phyloP scores from a whole-genome alignment of 129 eudicot species.

The Deinandra increscens region DNA sequence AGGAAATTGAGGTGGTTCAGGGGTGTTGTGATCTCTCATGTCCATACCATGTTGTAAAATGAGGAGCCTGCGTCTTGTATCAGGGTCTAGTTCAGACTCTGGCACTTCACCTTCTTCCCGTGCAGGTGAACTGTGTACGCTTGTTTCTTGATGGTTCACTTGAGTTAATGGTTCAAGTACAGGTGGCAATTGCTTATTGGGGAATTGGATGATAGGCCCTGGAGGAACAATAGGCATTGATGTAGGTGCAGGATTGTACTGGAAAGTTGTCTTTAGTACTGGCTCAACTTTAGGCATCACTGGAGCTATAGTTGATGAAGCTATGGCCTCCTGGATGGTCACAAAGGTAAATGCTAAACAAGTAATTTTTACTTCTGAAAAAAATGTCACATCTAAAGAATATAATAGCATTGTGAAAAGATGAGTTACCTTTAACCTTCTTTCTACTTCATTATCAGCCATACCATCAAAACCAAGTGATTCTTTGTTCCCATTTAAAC shows the following conservation, averaged over 20 bases:
- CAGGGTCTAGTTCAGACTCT: slow-evolving; percentile 95
- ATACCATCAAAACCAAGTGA: slow-evolving; percentile 83
- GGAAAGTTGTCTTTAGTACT: slow-evolving; percentile 48
- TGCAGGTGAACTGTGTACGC: slow-evolving; percentile 84
- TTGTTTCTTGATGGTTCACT: slow-evolving; percentile 56
- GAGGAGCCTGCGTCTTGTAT: slow-evolving; percentile 90
- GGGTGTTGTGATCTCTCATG: slow-evolving; percentile 48
- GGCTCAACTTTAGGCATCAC: slow-evolving; percentile 56
- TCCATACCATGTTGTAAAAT: slow-evolving; percentile 96
- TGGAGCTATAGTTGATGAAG: slow-evolving; percentile 54
- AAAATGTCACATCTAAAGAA: not conserved
- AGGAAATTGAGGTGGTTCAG: slow-evolving; percentile 68
- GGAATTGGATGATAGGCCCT: slow-evolving; percentile 46
- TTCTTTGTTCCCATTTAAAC: slow-evolving; percentile 64
- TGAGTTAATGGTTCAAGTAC: slow-evolving; percentile 51
- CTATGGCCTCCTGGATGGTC: slow-evolving; percentile 63
- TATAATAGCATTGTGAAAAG: slow-evolving; percentile 14
- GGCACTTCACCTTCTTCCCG: slow-evolving; percentile 99
- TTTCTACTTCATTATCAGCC: slow-evolving; percentile 88
- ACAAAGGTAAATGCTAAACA: not conserved
- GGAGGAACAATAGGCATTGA: slow-evolving; percentile 46
- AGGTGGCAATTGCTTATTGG: slow-evolving; percentile 48
- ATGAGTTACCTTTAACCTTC: slow-evolving; percentile 70
- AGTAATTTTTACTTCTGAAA: not conserved
- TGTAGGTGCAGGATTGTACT: slow-evolving; percentile 38